phyloP scores from a whole-genome alignment of 2,329 filamentous ascomycete genomes.

The Rhynchosporium secalis region DNA sequence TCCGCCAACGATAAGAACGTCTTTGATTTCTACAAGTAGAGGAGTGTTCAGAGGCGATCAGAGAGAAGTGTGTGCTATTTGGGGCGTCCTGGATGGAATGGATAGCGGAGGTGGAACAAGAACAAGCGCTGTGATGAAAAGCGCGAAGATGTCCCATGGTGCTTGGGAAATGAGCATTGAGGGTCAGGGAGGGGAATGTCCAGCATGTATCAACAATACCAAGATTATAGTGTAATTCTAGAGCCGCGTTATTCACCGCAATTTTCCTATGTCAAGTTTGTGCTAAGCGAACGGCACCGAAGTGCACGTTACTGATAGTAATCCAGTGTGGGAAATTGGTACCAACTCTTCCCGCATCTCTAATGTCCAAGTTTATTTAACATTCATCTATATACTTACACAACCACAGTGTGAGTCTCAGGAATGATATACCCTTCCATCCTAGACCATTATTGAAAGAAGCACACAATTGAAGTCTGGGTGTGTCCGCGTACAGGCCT shows the following conservation, averaged over 20 bases:
- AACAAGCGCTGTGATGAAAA: background rate
- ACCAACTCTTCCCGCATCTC: too few species aligned
- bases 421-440: too few species aligned
- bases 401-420: too few species aligned
- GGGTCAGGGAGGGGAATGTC: conserved; percentile 1
- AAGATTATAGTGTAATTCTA: conserved; percentile 24
- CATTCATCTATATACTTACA: too few species aligned
- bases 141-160: background rate
- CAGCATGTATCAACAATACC: conserved; percentile 25
- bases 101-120: conserved; percentile 6
- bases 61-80: conserved; percentile 4
- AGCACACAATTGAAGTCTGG: too few species aligned
- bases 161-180: background rate
- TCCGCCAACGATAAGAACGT: conserved; percentile 5
- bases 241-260: conserved; percentile 14
- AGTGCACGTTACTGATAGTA: too few species aligned
- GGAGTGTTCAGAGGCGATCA: background rate
- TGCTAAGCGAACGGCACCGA: background rate
- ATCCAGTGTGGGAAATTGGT: too few species aligned
- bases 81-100: conserved; percentile 15
- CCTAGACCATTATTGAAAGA: too few species aligned
- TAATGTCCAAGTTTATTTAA: too few species aligned
- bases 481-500: too few species aligned
- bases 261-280: background rate
- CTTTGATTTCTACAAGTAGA: conserved; percentile 89